Base-by-base conservation (phyloP, 805 yeast species). In the Saccharomycopsis sp. region DNA sequence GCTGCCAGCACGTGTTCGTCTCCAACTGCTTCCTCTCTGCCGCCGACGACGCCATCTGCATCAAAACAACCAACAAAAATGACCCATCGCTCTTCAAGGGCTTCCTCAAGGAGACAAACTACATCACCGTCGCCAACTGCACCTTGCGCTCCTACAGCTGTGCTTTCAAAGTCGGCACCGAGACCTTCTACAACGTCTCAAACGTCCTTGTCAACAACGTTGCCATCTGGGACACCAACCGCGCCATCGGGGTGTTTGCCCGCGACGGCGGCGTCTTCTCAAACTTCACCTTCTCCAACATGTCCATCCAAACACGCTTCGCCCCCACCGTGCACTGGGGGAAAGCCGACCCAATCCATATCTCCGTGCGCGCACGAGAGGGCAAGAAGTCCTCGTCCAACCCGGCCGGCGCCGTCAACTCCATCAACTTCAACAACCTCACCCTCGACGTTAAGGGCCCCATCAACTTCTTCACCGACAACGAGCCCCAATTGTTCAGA, bases 321-420 rank as follows among this genome's bases (percentile, higher is more conserved):
- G 36, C 32, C 13, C 33, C 41, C 15, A 36, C 45, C 10, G 45
- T 41, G n/a, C 41, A 41, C 26, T 41, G 45, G 45, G 45, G 45
- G 8, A 41, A 41, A 30, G 45, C 45, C 18, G 45, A 41, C 23
- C 45, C 45, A 2, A 30, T 41, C 16, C 17, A 21, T 30, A 25
- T 41, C 12, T 17, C 45, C 5, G 41, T 41, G 9, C 9, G 41
- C 10, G 33, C 35, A 8, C 15, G 45, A 17, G n/a, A 15, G 12
- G 25, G 15, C 2, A n/a, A 25, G 12, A 2, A n/a, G 27, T 9
- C 2, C n/a, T 3, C n/a, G 25, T 17, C 22, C 8, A 38, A 31
- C 8, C 5, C 29, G 4, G 36, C 30, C 9, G 41, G 34, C 5
- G 10, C 17, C 10, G 42, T 41, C 10, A 36, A 38, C 12, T 4